These are phyloP conservation scores for Sarcodon aspratus DNA, from an alignment of 768 basidiomycete genomes.

Conservation along the genomic window DNA sequence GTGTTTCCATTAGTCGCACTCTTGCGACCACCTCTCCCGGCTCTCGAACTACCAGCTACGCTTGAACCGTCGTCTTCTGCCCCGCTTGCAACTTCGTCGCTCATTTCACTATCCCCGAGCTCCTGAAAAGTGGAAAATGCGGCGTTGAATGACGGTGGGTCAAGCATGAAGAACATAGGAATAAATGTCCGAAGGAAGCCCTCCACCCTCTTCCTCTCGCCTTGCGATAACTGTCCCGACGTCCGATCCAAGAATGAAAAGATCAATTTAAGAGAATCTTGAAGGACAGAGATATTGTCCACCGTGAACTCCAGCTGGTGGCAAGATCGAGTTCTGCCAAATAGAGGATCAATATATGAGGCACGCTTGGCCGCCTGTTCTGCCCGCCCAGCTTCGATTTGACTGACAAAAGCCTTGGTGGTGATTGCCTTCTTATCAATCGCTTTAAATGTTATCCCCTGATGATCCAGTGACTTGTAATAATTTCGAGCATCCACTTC, in stretches of 20 bases:
- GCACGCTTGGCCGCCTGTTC: slow-evolving; percentile 73
- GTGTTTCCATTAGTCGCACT: slow-evolving; percentile 18
- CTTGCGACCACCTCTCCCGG: slow-evolving; percentile 25
- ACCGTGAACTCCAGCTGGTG: slow-evolving; percentile 55
- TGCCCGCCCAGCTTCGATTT: slow-evolving; percentile 77
- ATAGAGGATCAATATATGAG: slow-evolving; percentile 37
- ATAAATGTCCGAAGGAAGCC: slow-evolving; percentile 49
- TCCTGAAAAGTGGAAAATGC: slow-evolving; percentile 54
- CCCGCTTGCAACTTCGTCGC: slow-evolving; percentile 29
- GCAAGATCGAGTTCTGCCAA: slow-evolving; percentile 48
- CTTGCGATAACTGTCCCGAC: slow-evolving; percentile 55
- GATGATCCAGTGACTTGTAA: slow-evolving; percentile 87
- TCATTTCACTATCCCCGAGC: slow-evolving; percentile 41
- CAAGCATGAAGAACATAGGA: slow-evolving; percentile 36
- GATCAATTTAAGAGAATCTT: slow-evolving; percentile 81
- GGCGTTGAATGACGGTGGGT: slow-evolving; percentile 57
- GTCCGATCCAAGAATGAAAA: slow-evolving; percentile 89
- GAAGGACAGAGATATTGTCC: slow-evolving; percentile 65
- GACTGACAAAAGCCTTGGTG: slow-evolving; percentile 64
- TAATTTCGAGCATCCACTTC: slow-evolving; percentile 95
- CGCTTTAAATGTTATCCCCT: slow-evolving; percentile 82
- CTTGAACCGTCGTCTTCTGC: slow-evolving; percentile 28
- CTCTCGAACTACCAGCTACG: slow-evolving; percentile 14
- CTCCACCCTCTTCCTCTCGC: slow-evolving; percentile 77
- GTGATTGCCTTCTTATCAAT: slow-evolving; percentile 80